Evolutionary conservation across 2,329 filamentous ascomycete species (phyloP).

Genomic region (Blastomyces percursus): DNA sequence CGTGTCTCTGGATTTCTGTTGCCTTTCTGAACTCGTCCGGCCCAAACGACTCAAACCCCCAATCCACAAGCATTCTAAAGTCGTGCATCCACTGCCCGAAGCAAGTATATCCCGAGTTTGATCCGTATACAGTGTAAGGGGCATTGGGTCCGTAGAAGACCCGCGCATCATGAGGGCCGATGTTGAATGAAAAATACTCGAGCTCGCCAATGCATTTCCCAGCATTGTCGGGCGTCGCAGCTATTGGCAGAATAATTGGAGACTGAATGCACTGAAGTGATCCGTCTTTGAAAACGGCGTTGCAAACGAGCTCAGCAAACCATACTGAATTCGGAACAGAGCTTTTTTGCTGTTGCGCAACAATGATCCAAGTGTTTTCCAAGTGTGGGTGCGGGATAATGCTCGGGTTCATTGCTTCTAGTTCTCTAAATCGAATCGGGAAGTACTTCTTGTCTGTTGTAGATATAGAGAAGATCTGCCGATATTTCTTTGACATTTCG

Average conservation of each 20-base stretch:
- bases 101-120: slow-evolving; percentile 45
- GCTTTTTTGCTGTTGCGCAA: slow-evolving; percentile 37
- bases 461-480: slow-evolving; percentile 38
- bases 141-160: slow-evolving; percentile 45
- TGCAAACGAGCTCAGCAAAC: slow-evolving; percentile 41
- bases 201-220: slow-evolving; percentile 39
- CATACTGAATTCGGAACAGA: slow-evolving; percentile 21
- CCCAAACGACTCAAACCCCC: slow-evolving; percentile 24
- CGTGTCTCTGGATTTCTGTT: slow-evolving; percentile 44
- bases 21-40: slow-evolving; percentile 31
- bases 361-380: slow-evolving; percentile 41
- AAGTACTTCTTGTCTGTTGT: slow-evolving; percentile 41
- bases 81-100: slow-evolving; percentile 49
- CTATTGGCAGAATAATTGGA: slow-evolving; percentile 37
- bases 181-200: slow-evolving; percentile 33
- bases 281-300: slow-evolving; percentile 38
- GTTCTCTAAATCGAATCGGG: slow-evolving; percentile 37
- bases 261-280: slow-evolving; percentile 30
- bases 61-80: slow-evolving; percentile 41
- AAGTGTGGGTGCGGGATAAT: slow-evolving; percentile 45
- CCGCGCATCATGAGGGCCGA: slow-evolving; percentile 49
- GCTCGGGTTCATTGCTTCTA: slow-evolving; percentile 43
- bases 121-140: slow-evolving; percentile 46
- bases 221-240: slow-evolving; percentile 33
- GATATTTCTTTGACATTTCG: slow-evolving; percentile 14